These are phyloP conservation scores for Tylopilus subfusipes DNA, from an alignment of 768 basidiomycete genomes.

Conservation along the genomic window DNA sequence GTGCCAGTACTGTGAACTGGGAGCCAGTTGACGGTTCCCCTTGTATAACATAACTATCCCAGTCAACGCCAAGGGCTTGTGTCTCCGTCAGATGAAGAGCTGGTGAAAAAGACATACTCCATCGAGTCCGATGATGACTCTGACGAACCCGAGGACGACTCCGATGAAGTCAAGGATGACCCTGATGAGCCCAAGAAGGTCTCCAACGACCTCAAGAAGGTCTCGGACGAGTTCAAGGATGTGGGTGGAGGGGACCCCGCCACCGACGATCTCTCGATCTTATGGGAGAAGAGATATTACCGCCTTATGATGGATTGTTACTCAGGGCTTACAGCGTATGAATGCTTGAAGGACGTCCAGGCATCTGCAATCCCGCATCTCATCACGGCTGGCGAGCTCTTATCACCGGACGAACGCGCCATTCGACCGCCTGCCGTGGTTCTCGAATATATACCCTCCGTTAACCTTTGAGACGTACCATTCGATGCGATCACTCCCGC, in stretches of 20 bases:
- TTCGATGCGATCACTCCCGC: neutral
- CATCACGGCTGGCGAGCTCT: neutral
- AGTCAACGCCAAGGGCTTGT: too few species aligned
- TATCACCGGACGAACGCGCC: constrained; percentile 1
- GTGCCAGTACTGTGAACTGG: too few species aligned
- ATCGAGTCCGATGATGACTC: too few species aligned
- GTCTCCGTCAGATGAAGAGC: neutral
- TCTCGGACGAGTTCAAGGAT: neutral
- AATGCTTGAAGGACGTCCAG: neutral
- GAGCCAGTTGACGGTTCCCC: too few species aligned
- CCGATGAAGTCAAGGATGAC: neutral
- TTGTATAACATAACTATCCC: too few species aligned
- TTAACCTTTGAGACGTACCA: neutral
- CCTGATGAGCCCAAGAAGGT: too few species aligned
- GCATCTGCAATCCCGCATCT: constrained; percentile 1
- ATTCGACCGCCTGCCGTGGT: neutral
- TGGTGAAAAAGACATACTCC: neutral
- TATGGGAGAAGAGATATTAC: neutral
- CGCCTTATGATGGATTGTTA: neutral
- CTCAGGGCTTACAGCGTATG: neutral
- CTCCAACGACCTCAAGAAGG: too few species aligned
- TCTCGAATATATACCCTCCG: constrained; percentile 7
- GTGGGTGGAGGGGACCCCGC: neutral
- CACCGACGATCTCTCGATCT: neutral
- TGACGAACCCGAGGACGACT: too few species aligned